phyloP scores from a whole-genome alignment of 345 rosid species.

The Pistacia atlantica region DNA sequence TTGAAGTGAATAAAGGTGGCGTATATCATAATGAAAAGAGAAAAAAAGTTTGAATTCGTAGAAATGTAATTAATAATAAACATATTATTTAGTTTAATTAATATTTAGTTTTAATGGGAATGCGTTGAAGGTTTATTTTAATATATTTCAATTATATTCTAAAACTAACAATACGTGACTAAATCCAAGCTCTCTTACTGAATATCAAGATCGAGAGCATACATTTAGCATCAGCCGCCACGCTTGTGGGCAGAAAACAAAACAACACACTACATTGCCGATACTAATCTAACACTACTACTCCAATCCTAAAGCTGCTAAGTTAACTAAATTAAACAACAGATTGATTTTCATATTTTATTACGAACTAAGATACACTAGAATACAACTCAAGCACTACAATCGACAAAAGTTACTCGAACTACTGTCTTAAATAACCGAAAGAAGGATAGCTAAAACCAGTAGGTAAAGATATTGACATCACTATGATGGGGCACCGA shows the following conservation, averaged over 20 bases:
- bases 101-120: no score
- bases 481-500: slow-evolving; percentile 88
- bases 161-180: no score
- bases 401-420: not conserved
- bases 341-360: no score
- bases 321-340: not conserved
- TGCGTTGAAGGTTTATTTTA: no score
- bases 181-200: no score
- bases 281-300: not conserved
- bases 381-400: not conserved
- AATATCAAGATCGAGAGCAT: not conserved
- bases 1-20: no score
- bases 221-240: not conserved
- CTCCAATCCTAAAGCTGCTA: not conserved
- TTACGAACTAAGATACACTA: not conserved
- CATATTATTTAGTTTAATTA: no score
- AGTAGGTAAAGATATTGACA: not conserved
- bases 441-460: not conserved
- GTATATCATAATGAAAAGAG: no score
- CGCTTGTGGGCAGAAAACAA: not conserved
- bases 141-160: no score
- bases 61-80: no score
- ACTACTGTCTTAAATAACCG: not conserved
- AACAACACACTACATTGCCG: not conserved
- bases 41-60: no score